Evolutionary conservation across 2,329 filamentous ascomycete species (phyloP), one percentile per base, ranked within the genome.

Genomic region (Colletotrichum sp.): DNA sequence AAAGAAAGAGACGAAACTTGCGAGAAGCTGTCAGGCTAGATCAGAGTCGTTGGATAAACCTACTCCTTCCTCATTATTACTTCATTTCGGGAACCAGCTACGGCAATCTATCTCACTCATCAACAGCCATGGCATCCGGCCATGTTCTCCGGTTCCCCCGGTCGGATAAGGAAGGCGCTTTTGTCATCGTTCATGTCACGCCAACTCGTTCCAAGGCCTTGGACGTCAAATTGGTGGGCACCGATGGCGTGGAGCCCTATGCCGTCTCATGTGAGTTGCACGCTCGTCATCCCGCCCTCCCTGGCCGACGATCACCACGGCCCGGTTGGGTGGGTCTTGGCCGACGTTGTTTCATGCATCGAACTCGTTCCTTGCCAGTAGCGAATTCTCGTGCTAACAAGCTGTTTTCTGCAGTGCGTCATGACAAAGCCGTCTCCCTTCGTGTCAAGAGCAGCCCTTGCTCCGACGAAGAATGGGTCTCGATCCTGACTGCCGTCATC

Each of bases 141-240:
- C 60, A 71, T 69, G 87, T 95, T 75, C 84, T 95, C 70, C 90
- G 91, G 77, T 86, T 95, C 78, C 86, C 89, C 75, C 89, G 92
- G 79, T 89, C 89, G 57, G 90, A 90, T 73, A 84, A 86, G 72
- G 85, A 88, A 62, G 85, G 87, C 63, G 84, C 87, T 18, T 92
- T 90, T 78, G 88, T 95, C 34, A 87, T 96, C 26, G 81, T 94
- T 21, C 89, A 94, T 79, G 89, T 92, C 72, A 86, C 87, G 3
- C 85, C 89, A 26, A 88, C 83, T 71, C 87, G 86, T 49, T 84
- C 86, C 44, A 77, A 87, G 73, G 88, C 89, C 2, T 85, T 95
- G 34, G 93, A 95, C 82, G 83, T 95, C 63, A 92, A 92, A 81
- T 83, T 96, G 34, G 87, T 93, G 39, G 94, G 90, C 39, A 95